phyloP scores from a whole-genome alignment of 495 filamentous ascomycete species.

The Talaromyces nanjingensis region DNA sequence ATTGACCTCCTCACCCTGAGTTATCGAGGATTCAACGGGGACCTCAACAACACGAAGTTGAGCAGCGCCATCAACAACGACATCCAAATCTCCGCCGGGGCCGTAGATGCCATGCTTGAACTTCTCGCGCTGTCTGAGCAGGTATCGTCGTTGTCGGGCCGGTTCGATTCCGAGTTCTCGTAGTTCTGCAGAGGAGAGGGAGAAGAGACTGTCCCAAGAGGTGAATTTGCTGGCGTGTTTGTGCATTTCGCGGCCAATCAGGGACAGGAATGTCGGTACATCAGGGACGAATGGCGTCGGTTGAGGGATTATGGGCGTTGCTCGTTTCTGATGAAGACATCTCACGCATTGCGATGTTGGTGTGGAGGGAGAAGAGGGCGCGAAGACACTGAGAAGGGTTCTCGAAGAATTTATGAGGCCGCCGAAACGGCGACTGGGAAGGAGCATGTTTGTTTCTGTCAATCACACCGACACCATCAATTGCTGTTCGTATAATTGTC shows the following conservation, averaged over 20 bases:
- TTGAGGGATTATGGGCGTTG: conserved; percentile 44
- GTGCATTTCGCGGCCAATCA: conserved; percentile 82
- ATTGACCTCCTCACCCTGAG: conserved; percentile 6
- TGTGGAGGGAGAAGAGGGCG: neutral
- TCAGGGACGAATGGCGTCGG: conserved; percentile 85
- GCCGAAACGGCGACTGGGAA: conserved; percentile 26
- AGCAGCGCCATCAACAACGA: conserved; percentile 67
- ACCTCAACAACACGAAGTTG: conserved; percentile 63
- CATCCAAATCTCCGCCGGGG: conserved; percentile 66
- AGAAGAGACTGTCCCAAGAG: conserved; percentile 84
- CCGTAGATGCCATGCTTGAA: conserved; percentile 72
- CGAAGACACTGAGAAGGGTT: conserved; percentile 1
- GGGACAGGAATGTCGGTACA: conserved; percentile 78
- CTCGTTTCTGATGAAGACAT: conserved; percentile 22
- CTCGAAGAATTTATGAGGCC: conserved; percentile 13
- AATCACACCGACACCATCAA: neutral
- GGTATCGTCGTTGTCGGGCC: conserved; percentile 70
- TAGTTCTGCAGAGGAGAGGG: conserved; percentile 66
- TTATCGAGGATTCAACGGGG: conserved; percentile 19
- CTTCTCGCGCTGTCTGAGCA: conserved; percentile 77
- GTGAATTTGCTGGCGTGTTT: conserved; percentile 75
- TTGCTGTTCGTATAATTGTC: neutral
- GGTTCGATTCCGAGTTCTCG: conserved; percentile 80
- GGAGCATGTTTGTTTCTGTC: conserved; percentile 18
- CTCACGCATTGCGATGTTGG: conserved; percentile 24